Evolutionary conservation across 2,329 filamentous ascomycete genomes (phyloP).

Genomic region (Alternaria gansuensis): DNA sequence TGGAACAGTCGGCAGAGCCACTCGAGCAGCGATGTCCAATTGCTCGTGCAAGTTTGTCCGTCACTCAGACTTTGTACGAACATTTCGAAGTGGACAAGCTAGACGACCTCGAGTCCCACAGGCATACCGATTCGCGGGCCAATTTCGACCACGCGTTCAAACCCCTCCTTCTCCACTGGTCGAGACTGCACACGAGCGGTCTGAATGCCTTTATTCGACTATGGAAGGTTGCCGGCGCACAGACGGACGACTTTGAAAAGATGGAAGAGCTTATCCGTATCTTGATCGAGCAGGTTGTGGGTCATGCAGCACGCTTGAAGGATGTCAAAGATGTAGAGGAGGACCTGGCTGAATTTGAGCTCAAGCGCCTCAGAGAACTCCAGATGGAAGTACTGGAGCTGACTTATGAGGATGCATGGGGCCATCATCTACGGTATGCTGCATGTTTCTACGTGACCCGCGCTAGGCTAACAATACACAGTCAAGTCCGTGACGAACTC

Average conservation of each 20-base stretch:
- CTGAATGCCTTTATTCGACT: conserved; percentile 88
- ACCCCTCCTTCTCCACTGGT: conserved; percentile 91
- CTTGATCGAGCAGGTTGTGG: conserved; percentile 87
- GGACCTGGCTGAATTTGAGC: conserved; percentile 84
- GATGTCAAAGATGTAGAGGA: conserved; percentile 89
- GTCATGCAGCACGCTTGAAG: conserved; percentile 80
- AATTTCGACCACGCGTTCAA: conserved; percentile 88
- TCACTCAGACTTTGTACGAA: conserved; percentile 89
- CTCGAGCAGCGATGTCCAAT: conserved; percentile 81
- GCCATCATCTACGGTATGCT: conserved; percentile 74
- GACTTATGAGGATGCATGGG: conserved; percentile 95
- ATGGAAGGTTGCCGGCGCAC: conserved; percentile 90
- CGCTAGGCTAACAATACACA: conserved; percentile 42
- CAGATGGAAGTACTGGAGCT: conserved; percentile 94
- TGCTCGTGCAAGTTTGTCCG: conserved; percentile 82
- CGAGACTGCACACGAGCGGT: conserved; percentile 83
- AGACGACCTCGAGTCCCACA: conserved; percentile 79
- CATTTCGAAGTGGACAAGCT: conserved; percentile 93
- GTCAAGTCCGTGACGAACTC: conserved; percentile 88
- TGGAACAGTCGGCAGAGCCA: conserved; percentile 84
- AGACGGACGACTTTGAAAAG: conserved; percentile 89
- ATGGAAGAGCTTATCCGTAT: conserved; percentile 91
- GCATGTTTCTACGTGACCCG: neutral
- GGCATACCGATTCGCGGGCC: conserved; percentile 77
- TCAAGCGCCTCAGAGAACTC: conserved; percentile 77